These are phyloP conservation scores for Phytophthora hibernalis DNA, from an alignment of 352 stramenopile species.

Conservation along the genomic window DNA sequence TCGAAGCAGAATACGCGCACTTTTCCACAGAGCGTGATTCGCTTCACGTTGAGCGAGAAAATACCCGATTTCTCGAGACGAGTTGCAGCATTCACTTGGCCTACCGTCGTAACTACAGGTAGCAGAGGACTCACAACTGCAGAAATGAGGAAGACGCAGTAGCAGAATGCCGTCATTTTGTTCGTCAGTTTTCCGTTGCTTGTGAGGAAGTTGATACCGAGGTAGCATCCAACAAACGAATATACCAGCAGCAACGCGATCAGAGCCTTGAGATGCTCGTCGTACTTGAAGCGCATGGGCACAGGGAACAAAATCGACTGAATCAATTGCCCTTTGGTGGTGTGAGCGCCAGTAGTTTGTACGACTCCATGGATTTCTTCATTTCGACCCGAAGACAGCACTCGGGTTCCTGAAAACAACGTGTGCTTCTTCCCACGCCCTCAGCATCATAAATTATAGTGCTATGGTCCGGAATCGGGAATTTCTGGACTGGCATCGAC, in stretches of 20 bases:
- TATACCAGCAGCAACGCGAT: constrained; percentile 69
- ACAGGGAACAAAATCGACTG: constrained; percentile 80
- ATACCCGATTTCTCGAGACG: constrained; percentile 64
- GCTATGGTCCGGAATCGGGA: constrained; percentile 48
- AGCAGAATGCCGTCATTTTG: constrained; percentile 60
- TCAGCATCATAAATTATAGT: constrained; percentile 45
- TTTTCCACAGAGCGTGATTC: constrained; percentile 85
- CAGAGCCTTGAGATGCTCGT: constrained; percentile 78
- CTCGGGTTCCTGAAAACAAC: constrained; percentile 76
- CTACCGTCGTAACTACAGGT: constrained; percentile 78
- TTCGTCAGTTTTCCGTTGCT: constrained; percentile 58
- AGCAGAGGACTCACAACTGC: constrained; percentile 74
- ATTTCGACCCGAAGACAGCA: constrained; percentile 50
- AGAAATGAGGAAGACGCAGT: constrained; percentile 68
- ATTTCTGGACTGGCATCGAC: constrained; percentile 82
- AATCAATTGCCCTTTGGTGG: constrained; percentile 75
- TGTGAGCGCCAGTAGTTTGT: constrained; percentile 71
- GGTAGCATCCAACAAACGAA: constrained; percentile 44
- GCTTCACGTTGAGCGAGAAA: constrained; percentile 71
- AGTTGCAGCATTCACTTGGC: constrained; percentile 71
- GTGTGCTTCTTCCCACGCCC: constrained; percentile 68
- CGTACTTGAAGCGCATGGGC: constrained; percentile 87
- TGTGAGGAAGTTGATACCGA: constrained; percentile 53
- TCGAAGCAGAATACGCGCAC: constrained; percentile 86
- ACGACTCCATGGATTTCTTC: constrained; percentile 69